Evolutionary conservation across 1,284 basidiomycete genomes (phyloP), one percentile per base, ranked within the genome.

Genomic region (Cystobasidium pallidum): DNA sequence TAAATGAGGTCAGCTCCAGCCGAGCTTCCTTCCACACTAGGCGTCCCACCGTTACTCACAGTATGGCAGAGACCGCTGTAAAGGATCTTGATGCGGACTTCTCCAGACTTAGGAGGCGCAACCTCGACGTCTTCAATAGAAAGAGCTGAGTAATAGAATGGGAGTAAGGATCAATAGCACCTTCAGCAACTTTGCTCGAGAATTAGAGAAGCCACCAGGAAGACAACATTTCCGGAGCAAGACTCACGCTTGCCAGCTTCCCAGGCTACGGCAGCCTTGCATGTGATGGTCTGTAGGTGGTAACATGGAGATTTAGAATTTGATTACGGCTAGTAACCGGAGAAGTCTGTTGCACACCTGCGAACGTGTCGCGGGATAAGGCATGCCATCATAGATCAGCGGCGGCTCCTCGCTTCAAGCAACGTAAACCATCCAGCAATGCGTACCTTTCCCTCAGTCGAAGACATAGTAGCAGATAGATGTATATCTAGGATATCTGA

Each of bases 41-140:
- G 45, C 11, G 36, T 28, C 43, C 36, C 36, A 39, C 36, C 13
- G 21, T 41, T 13, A 77, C 83, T 75, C 57, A 84, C 80, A 10
- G 96, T 99, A 83, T 99, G 95, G 84, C 96, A 99, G 81, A 99
- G 90, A 78, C 94, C 91, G 63, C 91, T 93, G 84, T 93, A 88
- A 66, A 95, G 85, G 78, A 99, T 91, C 79, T 89, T 87, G 80
- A 98, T 92, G 74, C 95, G 86, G 77, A 99, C 95, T 85, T 99
- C 95, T 80, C 91, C 86, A 28, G 89, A 88, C 74, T 85, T 85
- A 54, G 95, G 96, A 65, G 96, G 93, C 43, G 89, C 90, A 49
- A 99, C 96, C 80, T 96, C 89, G 79, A 99, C 88, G 41, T 91
- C 88, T 82, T 99, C 95, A 78, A 98, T 84, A 77, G 89, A 88